Evolutionary conservation across 352 stramenopile genomes (phyloP), one percentile per base, ranked within the genome.

Genomic region (Phytophthora sp.): DNA sequence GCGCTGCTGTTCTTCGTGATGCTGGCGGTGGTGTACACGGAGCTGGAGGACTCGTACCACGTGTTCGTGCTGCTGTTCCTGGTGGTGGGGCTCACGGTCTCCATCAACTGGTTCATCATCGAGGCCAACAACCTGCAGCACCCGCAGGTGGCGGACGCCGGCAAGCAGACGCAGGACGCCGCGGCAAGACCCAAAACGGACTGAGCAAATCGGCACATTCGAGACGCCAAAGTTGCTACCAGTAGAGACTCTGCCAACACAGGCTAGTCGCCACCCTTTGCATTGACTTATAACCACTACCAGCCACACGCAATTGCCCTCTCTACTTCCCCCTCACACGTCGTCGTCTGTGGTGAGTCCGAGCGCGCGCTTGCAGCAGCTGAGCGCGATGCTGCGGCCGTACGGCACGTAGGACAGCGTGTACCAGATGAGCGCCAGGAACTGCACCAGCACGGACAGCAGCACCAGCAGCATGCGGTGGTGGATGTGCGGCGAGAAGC

Each of bases 331-430:
- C 62, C 11, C 7, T n/a, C 28, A 90, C 53, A 88, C 62, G 37
- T 89, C 75, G 26, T 91, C 81, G 41, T 89, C 76, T 11, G 66
- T 62, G 8, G 61, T 41, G 50, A 86, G 44, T 34, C 79, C 76
- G 24, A 72, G 76, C 31, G 72, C 69, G 42, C 84, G 76, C 62
- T 90, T 91, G 75, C 81, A 92, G 76, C 79, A 91, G 20, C 66
- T 71, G 24, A 77, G 26, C 17, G 74, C 76, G 45, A 93, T 90
- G 28, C 73, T 79, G 56, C 88, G 84, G n/a, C 83, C 88, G 60
- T 94, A 96, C 1, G 88, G 88, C 0, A 96, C 73, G 66, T 94
- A 96, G n/a, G 87, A 95, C 12, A 95, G 63, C 54, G 84, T 94
- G 70, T 95, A 95, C 88, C 88, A 96, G 10, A 91, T 38, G 23